A percentile compares a stretch with the other conserved stretches of the same genome.
phyloP scores from a whole-genome alignment of 805 yeast species.

The Nakazawaea wyomingensis region DNA sequence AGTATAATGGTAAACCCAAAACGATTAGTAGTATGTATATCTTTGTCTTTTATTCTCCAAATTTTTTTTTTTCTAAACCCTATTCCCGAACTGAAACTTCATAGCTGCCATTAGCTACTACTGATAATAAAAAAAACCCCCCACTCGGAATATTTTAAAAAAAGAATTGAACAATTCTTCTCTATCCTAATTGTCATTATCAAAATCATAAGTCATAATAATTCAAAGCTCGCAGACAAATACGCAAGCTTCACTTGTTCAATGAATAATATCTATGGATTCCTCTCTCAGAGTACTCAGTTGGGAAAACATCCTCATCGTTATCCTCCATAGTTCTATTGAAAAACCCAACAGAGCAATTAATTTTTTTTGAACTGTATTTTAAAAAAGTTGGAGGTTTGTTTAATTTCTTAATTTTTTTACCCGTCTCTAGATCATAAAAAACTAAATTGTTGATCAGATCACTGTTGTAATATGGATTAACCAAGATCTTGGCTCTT shows the following conservation, averaged over 20 bases:
- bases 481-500: constrained; percentile 18
- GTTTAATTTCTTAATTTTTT: constrained; percentile 43
- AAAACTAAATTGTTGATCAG: constrained; percentile 35
- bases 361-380: constrained; percentile 48
- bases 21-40: no score
- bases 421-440: constrained; percentile 62
- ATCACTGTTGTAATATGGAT: constrained; percentile 22
- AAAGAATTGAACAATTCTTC: no score
- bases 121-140: no score
- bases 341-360: constrained; percentile 49
- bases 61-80: no score
- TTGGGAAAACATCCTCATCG: constrained; percentile 44
- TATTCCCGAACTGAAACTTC: no score
- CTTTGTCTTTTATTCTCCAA: no score
- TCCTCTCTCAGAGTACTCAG: constrained; percentile 44
- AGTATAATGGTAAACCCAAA: no score
- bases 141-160: no score
- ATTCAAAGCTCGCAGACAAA: no score
- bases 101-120: no score
- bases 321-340: constrained; percentile 28
- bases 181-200: no score
- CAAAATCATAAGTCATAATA: no score
- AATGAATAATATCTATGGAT: constrained; percentile 54
- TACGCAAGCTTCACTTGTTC: constrained; percentile 29
- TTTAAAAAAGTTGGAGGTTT: constrained; percentile 45